phyloP scores from a whole-genome alignment of 1,284 basidiomycete species.

The Sanghuangporus baumii region DNA sequence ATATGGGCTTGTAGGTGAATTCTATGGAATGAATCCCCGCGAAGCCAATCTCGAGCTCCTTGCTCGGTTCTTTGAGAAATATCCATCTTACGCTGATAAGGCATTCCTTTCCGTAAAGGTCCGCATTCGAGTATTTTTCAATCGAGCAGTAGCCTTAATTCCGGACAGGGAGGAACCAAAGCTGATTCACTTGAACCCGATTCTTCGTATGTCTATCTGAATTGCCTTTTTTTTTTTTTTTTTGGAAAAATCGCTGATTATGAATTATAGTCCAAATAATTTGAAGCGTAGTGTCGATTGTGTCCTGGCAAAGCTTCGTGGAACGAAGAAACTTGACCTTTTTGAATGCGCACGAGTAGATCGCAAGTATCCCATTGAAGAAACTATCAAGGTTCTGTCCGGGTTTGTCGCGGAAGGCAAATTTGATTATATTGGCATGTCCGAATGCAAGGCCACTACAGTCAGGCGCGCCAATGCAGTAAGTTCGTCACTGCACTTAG shows the following conservation, averaged over 20 bases:
- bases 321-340: slow-evolving; percentile 40
- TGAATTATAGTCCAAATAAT: slow-evolving; percentile 31
- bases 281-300: slow-evolving; percentile 35
- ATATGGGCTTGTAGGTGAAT: slow-evolving; percentile 28
- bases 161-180: slow-evolving; percentile 35
- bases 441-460: slow-evolving; percentile 42
- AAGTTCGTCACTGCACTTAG: not conserved
- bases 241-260: not conserved
- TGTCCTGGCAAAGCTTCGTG: slow-evolving; percentile 34
- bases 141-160: slow-evolving; percentile 18
- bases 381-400: slow-evolving; percentile 27
- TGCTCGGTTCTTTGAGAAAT: slow-evolving; percentile 39
- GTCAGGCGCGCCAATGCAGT: slow-evolving; percentile 38
- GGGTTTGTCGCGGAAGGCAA: slow-evolving; percentile 35
- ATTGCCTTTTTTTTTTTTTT: not conserved
- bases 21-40: slow-evolving; percentile 34
- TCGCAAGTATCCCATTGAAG: slow-evolving; percentile 30
- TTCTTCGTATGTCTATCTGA: slow-evolving; percentile 25
- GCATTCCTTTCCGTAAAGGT: slow-evolving; percentile 43
- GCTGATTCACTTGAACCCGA: slow-evolving; percentile 21
- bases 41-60: slow-evolving; percentile 38
- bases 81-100: slow-evolving; percentile 49
- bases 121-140: not conserved
- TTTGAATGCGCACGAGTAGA: slow-evolving; percentile 36
- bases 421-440: slow-evolving; percentile 42